Percentiles rank a stretch among this genome's conserved stretches.
phyloP scores from a whole-genome alignment of 768 basidiomycete genomes.

The Phanerodontia chrysosporium region DNA sequence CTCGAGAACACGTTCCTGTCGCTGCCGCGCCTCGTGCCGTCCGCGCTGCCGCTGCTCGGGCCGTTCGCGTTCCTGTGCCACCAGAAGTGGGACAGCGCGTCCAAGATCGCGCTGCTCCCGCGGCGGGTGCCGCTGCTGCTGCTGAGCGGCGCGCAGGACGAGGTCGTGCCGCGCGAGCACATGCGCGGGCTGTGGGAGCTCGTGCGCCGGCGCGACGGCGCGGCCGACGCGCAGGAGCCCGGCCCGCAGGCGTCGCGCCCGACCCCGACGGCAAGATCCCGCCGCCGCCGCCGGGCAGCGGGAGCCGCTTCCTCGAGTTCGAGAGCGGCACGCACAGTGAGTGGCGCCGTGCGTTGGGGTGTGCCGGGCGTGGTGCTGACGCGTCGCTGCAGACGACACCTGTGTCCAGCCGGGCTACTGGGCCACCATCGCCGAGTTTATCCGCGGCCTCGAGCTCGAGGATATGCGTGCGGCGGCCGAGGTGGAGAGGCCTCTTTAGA shows the following conservation, averaged over 20 bases:
- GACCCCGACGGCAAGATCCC: background rate
- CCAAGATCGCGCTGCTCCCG: slow-evolving; percentile 56
- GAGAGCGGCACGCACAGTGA: slow-evolving; percentile 1
- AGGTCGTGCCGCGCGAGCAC: slow-evolving; percentile 70
- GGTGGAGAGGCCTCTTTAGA: background rate
- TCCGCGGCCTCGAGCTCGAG: background rate
- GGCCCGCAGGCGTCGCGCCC: background rate
- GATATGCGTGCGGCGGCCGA: background rate
- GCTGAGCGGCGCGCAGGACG: slow-evolving; percentile 70
- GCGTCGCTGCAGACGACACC: slow-evolving; percentile 6
- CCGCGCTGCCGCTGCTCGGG: slow-evolving; percentile 67
- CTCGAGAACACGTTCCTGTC: slow-evolving; percentile 94
- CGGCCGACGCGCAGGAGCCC: background rate
- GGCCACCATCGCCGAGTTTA: slow-evolving; percentile 7
- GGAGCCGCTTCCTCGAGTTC: background rate
- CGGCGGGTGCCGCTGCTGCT: slow-evolving; percentile 71
- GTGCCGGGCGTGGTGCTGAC: background rate
- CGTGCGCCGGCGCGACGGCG: slow-evolving; percentile 27
- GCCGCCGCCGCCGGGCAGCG: background rate
- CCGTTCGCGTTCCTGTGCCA: slow-evolving; percentile 79
- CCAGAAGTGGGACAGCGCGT: slow-evolving; percentile 82
- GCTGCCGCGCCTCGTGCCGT: slow-evolving; percentile 76
- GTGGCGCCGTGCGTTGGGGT: background rate
- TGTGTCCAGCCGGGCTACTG: slow-evolving; percentile 14
- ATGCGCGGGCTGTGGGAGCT: slow-evolving; percentile 74